phyloP scores from a whole-genome alignment of 805 yeast genomes.

The Cyberlindnera veronae region DNA sequence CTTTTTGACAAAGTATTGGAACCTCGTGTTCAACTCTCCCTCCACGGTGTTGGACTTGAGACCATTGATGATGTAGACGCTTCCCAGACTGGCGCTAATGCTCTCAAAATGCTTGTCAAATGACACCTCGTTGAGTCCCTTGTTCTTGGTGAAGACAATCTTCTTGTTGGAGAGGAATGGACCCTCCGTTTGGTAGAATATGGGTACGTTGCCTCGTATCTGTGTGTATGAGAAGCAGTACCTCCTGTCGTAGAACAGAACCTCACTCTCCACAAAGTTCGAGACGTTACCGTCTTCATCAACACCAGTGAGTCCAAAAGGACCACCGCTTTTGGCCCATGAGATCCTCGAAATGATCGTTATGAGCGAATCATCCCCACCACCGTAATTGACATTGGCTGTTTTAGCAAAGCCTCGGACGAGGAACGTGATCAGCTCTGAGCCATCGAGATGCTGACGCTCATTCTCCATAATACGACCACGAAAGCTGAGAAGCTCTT shows the following conservation, averaged over 20 bases:
- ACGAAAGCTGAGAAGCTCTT: constrained; percentile 71
- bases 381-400: constrained; percentile 28
- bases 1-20: constrained; percentile 48
- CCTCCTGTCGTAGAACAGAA: constrained; percentile 52
- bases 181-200: constrained; percentile 89
- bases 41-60: constrained; percentile 70
- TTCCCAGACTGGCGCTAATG: constrained; percentile 73
- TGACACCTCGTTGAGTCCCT: constrained; percentile 82
- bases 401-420: constrained; percentile 93
- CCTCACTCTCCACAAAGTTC: constrained; percentile 86
- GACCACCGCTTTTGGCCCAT: constrained; percentile 83
- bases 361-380: constrained; percentile 38
- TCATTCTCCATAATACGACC: constrained; percentile 59
- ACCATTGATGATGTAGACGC: constrained; percentile 77
- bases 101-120: constrained; percentile 78
- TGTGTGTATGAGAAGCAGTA: constrained; percentile 73
- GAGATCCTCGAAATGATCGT: constrained; percentile 88
- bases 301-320: constrained; percentile 82
- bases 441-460: constrained; percentile 56
- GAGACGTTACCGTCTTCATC: constrained; percentile 93
- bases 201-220: constrained; percentile 87
- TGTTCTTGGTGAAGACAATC: constrained; percentile 70
- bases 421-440: constrained; percentile 73
- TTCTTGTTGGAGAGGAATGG: constrained; percentile 68
- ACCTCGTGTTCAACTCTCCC: constrained; percentile 59